phyloP scores from a whole-genome alignment of 2,329 filamentous ascomycete species.

The Clonostachys rhizophaga region DNA sequence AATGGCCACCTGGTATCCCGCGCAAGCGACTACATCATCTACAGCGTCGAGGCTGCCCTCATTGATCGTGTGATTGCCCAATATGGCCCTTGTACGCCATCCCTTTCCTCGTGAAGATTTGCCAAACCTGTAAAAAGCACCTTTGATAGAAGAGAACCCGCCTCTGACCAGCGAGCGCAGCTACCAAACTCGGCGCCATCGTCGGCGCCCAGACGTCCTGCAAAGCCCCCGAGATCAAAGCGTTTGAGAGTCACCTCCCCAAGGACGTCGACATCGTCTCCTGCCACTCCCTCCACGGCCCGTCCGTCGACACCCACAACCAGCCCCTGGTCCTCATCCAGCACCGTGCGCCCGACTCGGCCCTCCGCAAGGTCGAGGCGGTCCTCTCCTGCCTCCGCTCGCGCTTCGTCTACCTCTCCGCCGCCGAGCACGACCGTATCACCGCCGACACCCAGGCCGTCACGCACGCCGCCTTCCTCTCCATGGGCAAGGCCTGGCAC shows the following conservation, averaged over 20 bases:
- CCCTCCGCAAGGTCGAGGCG: conserved; percentile 72
- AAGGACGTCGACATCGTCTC: conserved; percentile 88
- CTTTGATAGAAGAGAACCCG: background rate
- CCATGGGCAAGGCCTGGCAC: conserved; percentile 97
- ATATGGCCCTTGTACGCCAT: conserved; percentile 79
- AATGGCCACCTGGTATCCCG: conserved; percentile 96
- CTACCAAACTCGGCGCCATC: conserved; percentile 91
- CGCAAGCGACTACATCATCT: conserved; percentile 97
- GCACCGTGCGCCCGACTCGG: conserved; percentile 77
- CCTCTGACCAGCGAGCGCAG: conserved; percentile 35
- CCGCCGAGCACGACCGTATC: conserved; percentile 88
- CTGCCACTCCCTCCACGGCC: conserved; percentile 94
- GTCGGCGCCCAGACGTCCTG: conserved; percentile 98
- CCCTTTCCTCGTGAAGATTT: conserved; percentile 3
- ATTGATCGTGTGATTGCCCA: conserved; percentile 83
- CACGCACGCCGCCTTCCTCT: conserved; percentile 93
- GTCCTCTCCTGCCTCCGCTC: conserved; percentile 81
- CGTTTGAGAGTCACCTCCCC: conserved; percentile 87
- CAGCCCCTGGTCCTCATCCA: conserved; percentile 93
- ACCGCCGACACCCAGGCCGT: conserved; percentile 98
- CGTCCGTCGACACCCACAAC: conserved; percentile 79
- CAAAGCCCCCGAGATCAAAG: conserved; percentile 92
- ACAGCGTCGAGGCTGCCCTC: conserved; percentile 91
- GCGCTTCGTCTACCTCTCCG: conserved; percentile 82
- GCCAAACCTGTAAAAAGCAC: background rate